Evolutionary conservation across 441 rosid species (phyloP).

Genomic region (Sinapis alba): DNA sequence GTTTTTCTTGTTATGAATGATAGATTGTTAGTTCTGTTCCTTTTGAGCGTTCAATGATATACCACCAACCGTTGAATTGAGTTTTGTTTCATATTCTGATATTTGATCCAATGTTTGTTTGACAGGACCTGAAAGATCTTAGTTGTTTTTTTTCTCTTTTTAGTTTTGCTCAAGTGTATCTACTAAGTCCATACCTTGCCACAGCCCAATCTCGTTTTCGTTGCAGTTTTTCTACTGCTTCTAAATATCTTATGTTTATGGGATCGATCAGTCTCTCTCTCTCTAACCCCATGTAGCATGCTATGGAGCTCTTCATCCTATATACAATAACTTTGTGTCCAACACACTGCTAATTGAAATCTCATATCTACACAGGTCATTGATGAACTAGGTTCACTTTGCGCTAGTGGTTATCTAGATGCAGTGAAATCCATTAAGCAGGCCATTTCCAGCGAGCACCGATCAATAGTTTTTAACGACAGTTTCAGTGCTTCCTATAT

Average conservation of each 20-base stretch:
- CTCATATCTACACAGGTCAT: slow-evolving; percentile 55
- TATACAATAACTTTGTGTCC: neutral
- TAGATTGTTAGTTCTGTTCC: neutral
- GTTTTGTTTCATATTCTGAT: neutral
- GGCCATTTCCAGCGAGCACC: slow-evolving; percentile 60
- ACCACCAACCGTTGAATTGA: neutral
- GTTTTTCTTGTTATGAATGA: neutral
- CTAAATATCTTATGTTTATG: neutral
- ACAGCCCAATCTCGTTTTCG: neutral
- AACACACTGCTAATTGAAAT: slow-evolving; percentile 4
- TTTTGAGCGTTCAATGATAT: neutral
- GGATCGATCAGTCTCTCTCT: neutral
- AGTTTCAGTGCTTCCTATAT: slow-evolving; percentile 31
- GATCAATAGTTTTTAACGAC: slow-evolving; percentile 55
- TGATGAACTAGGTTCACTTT: slow-evolving; percentile 57
- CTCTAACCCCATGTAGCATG: neutral
- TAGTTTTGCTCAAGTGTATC: no score
- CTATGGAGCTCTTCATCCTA: neutral
- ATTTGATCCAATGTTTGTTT: no score
- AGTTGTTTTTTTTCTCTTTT: neutral
- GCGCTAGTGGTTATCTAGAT: slow-evolving; percentile 47
- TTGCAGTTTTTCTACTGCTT: neutral
- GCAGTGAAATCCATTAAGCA: slow-evolving; percentile 58
- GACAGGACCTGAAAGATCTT: neutral
- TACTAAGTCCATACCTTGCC: neutral